These are phyloP conservation scores for Aspergillus diversus DNA, from an alignment of 495 filamentous ascomycete genomes.

Conservation along the genomic window DNA sequence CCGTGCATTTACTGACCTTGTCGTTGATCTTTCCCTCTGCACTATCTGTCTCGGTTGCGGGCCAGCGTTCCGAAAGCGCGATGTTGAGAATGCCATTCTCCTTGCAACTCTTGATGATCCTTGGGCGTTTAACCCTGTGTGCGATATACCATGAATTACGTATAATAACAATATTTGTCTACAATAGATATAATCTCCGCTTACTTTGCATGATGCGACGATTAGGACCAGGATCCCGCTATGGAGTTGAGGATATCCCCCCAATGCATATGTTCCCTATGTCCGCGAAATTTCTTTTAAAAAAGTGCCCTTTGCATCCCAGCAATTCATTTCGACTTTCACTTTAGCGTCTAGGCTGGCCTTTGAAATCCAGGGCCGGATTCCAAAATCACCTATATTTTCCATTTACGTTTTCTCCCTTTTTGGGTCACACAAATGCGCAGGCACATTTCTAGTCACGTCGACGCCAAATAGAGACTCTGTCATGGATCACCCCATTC, in stretches of 20 bases:
- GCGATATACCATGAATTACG: constrained; percentile 22
- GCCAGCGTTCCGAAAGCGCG: constrained; percentile 31
- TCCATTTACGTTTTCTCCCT: constrained; percentile 15
- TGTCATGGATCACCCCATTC: constrained; percentile 23
- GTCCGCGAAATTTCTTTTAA: constrained; percentile 21
- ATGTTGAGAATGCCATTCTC: constrained; percentile 34
- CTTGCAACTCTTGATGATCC: constrained; percentile 27
- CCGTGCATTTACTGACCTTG: constrained; percentile 22
- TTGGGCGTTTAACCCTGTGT: constrained; percentile 26
- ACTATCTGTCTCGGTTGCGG: constrained; percentile 37
- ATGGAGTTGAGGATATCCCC: constrained; percentile 19
- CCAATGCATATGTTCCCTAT: constrained; percentile 19
- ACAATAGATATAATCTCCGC: constrained; percentile 21
- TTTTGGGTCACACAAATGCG: constrained; percentile 23
- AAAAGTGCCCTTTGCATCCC: constrained; percentile 12
- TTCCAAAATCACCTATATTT: constrained; percentile 10
- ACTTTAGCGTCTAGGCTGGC: constrained; percentile 18
- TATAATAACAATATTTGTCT: constrained; percentile 23
- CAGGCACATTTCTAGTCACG: constrained; percentile 22
- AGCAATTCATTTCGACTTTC: constrained; percentile 19
- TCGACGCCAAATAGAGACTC: constrained; percentile 29
- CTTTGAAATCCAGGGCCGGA: constrained; percentile 11
- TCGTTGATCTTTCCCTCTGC: constrained; percentile 26
- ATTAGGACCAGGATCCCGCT: constrained; percentile 18
- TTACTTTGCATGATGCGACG: constrained; percentile 22